Conservation (phyloP, 2,329 filamentous ascomycete species). For the Thyridium curvatum region DNA sequence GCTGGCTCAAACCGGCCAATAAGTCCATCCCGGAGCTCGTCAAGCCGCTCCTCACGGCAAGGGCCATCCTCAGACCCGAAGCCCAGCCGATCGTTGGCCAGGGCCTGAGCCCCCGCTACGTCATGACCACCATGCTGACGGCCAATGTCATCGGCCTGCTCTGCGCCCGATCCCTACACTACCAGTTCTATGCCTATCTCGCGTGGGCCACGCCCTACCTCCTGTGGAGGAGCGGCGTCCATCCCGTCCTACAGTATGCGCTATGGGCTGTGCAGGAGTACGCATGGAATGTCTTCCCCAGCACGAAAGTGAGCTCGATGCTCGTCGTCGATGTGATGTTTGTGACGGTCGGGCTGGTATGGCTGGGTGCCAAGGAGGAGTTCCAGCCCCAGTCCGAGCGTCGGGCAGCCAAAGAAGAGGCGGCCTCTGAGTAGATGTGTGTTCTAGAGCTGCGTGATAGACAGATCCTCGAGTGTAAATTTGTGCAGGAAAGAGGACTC, state of each 20-base stretch:
- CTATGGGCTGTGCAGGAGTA: conserved; percentile 79
- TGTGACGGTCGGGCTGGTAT: conserved; percentile 56
- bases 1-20: conserved; percentile 67
- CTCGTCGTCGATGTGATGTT: conserved; percentile 67
- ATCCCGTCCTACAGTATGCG: conserved; percentile 59
- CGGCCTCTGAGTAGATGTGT: conserved; percentile 1
- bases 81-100: conserved; percentile 51
- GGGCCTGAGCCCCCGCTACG: conserved; percentile 62
- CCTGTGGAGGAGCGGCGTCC: conserved; percentile 70
- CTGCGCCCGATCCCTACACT: conserved; percentile 83
- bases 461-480: background rate
- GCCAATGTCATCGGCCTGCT: conserved; percentile 75
- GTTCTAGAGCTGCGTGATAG: background rate
- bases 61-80: conserved; percentile 25
- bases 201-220: conserved; percentile 85
- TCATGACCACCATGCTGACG: conserved; percentile 70
- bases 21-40: conserved; percentile 51
- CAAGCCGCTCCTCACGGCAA: conserved; percentile 27
- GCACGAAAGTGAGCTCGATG: conserved; percentile 48
- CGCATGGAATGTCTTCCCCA: conserved; percentile 95
- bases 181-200: conserved; percentile 91
- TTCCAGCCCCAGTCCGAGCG: conserved; percentile 16
- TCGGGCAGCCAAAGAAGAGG: conserved; percentile 9
- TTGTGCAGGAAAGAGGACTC: no score
- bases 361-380: conserved; percentile 47